These are phyloP conservation scores for Croton laevigatus DNA, from an alignment of 441 rosid genomes.

Conservation along the genomic window DNA sequence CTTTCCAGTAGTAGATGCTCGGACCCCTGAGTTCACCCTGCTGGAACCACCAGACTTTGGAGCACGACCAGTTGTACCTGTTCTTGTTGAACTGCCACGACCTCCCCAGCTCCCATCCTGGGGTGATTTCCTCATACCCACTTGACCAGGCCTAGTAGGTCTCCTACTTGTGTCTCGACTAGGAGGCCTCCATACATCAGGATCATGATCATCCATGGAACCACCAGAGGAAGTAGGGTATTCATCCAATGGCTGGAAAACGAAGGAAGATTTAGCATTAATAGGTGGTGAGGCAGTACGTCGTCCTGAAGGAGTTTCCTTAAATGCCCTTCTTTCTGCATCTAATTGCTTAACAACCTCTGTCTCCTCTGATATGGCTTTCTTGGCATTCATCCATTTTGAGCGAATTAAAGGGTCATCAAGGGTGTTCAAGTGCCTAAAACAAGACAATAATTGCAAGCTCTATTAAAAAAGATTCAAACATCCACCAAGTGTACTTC, in stretches of 20 bases:
- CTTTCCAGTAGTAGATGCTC: conserved; percentile 77
- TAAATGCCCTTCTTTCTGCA: conserved; percentile 87
- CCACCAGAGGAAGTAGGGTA: conserved; percentile 85
- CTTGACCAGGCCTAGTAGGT: conserved; percentile 76
- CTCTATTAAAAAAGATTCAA: not conserved
- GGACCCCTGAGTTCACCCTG: conserved; percentile 55
- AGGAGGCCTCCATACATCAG: conserved; percentile 99
- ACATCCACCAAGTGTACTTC: not conserved
- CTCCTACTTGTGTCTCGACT: conserved; percentile 80
- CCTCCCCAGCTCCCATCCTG: conserved; percentile 98
- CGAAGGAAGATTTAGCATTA: conserved; percentile 77
- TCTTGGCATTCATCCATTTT: conserved; percentile 96
- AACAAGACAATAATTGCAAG: conserved; percentile 6
- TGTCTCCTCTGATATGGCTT: conserved; percentile 85
- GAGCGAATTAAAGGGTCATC: conserved; percentile 84
- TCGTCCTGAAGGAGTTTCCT: conserved; percentile 70
- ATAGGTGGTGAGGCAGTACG: conserved; percentile 88
- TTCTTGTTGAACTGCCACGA: conserved; percentile 60
- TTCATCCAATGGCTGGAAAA: conserved; percentile 95
- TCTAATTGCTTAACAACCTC: conserved; percentile 94
- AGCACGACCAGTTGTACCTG: conserved; percentile 64
- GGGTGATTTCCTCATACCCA: conserved; percentile 80
- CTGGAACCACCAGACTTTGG: conserved; percentile 59
- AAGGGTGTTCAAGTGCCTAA: conserved; percentile 75
- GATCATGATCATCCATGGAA: conserved; percentile 94